Evolutionary conservation across 768 basidiomycete genomes (phyloP).

Genomic region (Neoboletus magnificus): DNA sequence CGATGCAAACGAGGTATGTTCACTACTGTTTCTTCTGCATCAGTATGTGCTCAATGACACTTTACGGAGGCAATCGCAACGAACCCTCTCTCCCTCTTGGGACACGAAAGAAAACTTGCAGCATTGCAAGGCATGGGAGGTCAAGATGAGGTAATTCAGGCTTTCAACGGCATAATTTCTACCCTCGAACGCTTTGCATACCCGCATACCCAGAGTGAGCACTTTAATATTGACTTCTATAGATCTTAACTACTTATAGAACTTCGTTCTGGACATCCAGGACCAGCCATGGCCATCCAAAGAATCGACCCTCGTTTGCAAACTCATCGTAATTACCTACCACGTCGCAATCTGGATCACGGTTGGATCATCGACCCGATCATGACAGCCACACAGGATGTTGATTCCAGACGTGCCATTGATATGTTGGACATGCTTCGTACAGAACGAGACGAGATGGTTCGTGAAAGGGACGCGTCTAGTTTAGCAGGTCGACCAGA

Average conservation of each 20-base stretch:
- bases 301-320: neutral
- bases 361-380: neutral
- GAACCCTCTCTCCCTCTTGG: neutral
- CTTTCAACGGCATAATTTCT: neutral
- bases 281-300: too few species aligned
- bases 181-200: neutral
- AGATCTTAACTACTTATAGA: neutral
- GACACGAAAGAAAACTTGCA: neutral
- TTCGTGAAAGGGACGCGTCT: neutral
- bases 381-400: neutral
- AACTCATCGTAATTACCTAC: neutral
- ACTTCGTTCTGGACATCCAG: neutral
- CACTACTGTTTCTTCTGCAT: neutral
- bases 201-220: neutral
- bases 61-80: neutral
- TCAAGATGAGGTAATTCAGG: neutral
- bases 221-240: neutral
- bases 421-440: neutral
- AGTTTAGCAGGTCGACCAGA: neutral
- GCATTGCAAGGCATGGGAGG: conserved; percentile 11
- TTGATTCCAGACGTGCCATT: neutral
- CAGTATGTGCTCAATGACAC: neutral
- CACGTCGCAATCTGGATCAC: neutral
- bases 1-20: neutral
- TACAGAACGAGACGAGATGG: neutral